Evolutionary conservation across 768 basidiomycete species (phyloP), one percentile per base, ranked within the genome.

Genomic region (Dioszegia crocea): DNA sequence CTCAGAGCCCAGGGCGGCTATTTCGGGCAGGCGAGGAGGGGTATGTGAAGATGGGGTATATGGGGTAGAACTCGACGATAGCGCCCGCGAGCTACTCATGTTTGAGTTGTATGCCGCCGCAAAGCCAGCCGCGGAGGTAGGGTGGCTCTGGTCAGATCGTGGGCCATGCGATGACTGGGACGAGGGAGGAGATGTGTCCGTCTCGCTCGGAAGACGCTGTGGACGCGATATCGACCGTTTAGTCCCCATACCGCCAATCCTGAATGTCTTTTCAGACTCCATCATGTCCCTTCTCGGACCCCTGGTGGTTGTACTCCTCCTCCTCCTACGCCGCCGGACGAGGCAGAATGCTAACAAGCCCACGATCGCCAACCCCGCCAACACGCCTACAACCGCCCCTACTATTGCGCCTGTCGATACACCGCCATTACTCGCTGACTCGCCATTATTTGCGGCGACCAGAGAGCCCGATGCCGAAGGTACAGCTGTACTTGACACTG

Each of bases 391-490:
- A 6, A 61, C 55, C 3, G 26, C 47, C 5, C 60, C 60, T 8
- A 50, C 60, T 41, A 61, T 57, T 17, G 47, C 60, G 9, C 55
- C 60, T 2, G 31, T 30, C 21, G 54, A 45, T 4, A 39, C 21
- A 4, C 56, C 56, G 19, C 30, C 21, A 4, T 46, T 31, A 39
- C 51, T 48, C 11, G 23, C 26, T n/a, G 45, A 24, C 11, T 4
- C 51, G 23, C 24, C 33, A 17, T 5, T 19, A 3, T 12, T n/a
- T 27, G 36, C 23, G 38, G 33, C 51, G 10, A 8, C 23, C 11
- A 17, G 19, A 19, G 36, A 38, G 16, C 16, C 29, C 27, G 45
- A 24, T 4, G 6, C 26, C 3, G 45, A 26, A n/a, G 45, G 12
- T n/a, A 23, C 36, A 19, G 33, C 26, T n/a, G 51, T 41, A 3